These are phyloP conservation scores for Aureobasidium sp. DNA, from an alignment of 2,329 filamentous ascomycete species.

Conservation along the genomic window DNA sequence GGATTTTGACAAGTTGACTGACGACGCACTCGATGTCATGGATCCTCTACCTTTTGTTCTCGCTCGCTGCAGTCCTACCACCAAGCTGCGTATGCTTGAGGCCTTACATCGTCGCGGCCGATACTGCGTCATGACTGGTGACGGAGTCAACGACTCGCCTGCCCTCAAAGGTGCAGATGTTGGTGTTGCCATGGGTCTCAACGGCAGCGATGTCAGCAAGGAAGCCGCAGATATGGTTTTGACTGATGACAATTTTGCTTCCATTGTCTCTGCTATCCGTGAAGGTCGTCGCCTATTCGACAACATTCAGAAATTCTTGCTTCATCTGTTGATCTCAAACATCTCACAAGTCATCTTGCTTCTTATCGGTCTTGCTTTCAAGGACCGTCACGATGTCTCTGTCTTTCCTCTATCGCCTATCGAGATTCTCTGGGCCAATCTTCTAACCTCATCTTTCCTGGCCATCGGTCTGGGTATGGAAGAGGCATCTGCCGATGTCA, in stretches of 20 bases:
- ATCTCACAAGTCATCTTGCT: conserved; percentile 41
- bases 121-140: conserved; percentile 36
- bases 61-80: conserved; percentile 37
- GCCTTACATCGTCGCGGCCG: conserved; percentile 35
- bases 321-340: conserved; percentile 40
- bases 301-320: conserved; percentile 41
- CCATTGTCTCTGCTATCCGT: conserved; percentile 37
- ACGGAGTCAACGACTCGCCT: conserved; percentile 39
- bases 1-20: conserved; percentile 36
- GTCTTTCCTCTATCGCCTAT: conserved; percentile 39
- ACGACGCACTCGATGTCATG: conserved; percentile 35
- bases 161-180: conserved; percentile 37
- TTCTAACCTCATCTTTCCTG: conserved; percentile 40
- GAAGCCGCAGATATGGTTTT: conserved; percentile 38
- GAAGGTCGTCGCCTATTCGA: conserved; percentile 38
- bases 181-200: conserved; percentile 37
- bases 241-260: conserved; percentile 38
- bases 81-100: conserved; percentile 41
- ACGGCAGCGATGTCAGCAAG: conserved; percentile 37
- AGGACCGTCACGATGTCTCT: conserved; percentile 34
- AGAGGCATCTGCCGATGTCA: conserved; percentile 37
- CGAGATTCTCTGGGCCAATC: conserved; percentile 40
- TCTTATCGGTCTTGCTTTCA: conserved; percentile 38
- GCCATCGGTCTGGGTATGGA: conserved; percentile 40
- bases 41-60: conserved; percentile 35